These are phyloP conservation scores for Pseudopyrenochaeta lycopersici DNA, from an alignment of 2,329 filamentous ascomycete genomes.

Conservation along the genomic window DNA sequence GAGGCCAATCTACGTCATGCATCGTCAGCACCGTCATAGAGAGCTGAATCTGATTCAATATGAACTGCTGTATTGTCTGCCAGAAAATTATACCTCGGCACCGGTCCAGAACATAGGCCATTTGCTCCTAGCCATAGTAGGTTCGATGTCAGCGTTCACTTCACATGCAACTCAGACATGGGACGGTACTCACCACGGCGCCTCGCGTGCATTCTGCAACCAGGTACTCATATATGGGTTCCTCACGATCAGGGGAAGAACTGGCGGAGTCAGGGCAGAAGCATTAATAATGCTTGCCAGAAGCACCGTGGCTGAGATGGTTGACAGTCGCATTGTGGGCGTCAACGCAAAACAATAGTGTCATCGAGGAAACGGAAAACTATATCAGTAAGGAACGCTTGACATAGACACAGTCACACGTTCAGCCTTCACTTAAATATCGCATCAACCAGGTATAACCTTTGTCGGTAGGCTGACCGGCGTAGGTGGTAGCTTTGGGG, in stretches of 20 bases:
- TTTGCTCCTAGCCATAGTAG: slow-evolving; percentile 58
- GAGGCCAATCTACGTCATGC: slow-evolving; percentile 62
- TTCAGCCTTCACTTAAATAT: not conserved
- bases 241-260: slow-evolving; percentile 60
- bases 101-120: slow-evolving; percentile 91
- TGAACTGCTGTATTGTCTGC: not conserved
- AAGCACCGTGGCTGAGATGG: slow-evolving; percentile 39
- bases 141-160: too few relatives aligned
- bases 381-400: slow-evolving; percentile 2
- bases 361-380: not conserved
- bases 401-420: not conserved
- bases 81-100: slow-evolving; percentile 61
- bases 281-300: slow-evolving; percentile 56
- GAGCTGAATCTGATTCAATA: not conserved
- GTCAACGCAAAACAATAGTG: not conserved
- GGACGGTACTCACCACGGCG: slow-evolving; percentile 63
- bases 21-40: slow-evolving; percentile 15
- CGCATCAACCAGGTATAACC: not conserved
- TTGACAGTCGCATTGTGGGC: slow-evolving; percentile 39
- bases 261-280: slow-evolving; percentile 64
- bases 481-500: slow-evolving; percentile 26
- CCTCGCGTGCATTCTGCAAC: slow-evolving; percentile 72
- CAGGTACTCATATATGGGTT: slow-evolving; percentile 62
- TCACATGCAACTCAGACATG: too few relatives aligned
- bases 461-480: slow-evolving; percentile 11